Evolutionary conservation across 495 filamentous ascomycete species (phyloP), one percentile per base, ranked within the genome.

Genomic region (Rhypophila decipiens): DNA sequence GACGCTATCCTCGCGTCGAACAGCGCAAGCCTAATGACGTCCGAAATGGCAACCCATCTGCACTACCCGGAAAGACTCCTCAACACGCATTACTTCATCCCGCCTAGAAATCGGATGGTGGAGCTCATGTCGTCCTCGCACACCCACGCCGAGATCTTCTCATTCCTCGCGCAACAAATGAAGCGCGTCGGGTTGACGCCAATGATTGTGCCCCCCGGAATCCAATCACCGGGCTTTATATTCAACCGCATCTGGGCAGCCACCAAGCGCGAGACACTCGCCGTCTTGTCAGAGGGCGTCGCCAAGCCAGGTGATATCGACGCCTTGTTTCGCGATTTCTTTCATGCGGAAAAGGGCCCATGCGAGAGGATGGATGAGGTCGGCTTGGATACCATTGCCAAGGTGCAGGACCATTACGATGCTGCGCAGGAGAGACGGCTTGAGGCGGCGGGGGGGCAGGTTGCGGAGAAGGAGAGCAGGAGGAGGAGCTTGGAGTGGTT

Each of bases 161-260:
- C 59, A 0, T 72, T 75, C 29, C 24, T 82, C 53, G 59, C 52
- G 0, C 49, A 56, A 17, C 51, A 68, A 46, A 65, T 73, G 60
- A 50, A 56, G 9, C 66, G 71, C 29, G 66, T 72, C 35, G 79
- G 72, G 1, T 52, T 72, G 13, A 41, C 36, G 8, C 74, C 76
- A 44, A 29, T 67, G 56, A 54, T 58, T 44, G 53, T 75, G 2
- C 61, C 64, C 10, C 54, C 58, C 1, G 57, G 44, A 2, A 47
- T 63, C 24, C 61, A 82, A 53, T 75, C 71, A 3, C 70, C 63
- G 13, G 79, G 79, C 46, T 74, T 82, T 45, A 69, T 83, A 17
- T 77, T 80, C 60, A 78, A 80, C 46, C 72, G 79, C 5, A 67
- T 83, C 36, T 83, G 77, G 77, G 78, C 71, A 0, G 77, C 77